A percentile compares a stretch with the other conserved stretches of the same genome.
These are phyloP conservation scores for Trypanosoma boissoni DNA, from an alignment of 208 protist genomes.

Conservation along the genomic window DNA sequence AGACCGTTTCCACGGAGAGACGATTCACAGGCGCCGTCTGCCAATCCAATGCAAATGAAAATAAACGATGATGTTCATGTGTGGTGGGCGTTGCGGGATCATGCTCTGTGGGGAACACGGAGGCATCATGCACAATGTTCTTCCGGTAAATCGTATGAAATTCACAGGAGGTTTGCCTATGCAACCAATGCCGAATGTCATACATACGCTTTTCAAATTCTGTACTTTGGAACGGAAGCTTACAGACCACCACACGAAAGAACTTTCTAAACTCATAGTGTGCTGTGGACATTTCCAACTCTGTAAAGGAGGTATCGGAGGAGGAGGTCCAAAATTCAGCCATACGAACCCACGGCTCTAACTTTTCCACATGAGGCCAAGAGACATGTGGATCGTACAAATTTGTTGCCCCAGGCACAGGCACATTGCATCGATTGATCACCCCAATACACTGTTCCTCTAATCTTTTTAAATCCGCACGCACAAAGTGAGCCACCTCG, in stretches of 20 bases:
- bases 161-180: conserved; percentile 82
- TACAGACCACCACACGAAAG: conserved; percentile 83
- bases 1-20: conserved; percentile 40
- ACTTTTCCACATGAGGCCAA: conserved; percentile 80
- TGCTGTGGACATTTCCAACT: conserved; percentile 87
- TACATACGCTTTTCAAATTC: conserved; percentile 91
- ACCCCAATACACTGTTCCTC: conserved; percentile 80
- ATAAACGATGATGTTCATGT: conserved; percentile 87
- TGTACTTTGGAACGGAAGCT: conserved; percentile 86
- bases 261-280: conserved; percentile 90
- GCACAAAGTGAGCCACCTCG: conserved; percentile 84
- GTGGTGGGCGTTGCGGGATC: conserved; percentile 49
- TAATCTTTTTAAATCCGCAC: conserved; percentile 52
- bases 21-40: conserved; percentile 68
- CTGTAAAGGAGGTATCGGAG: conserved; percentile 80
- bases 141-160: conserved; percentile 83
- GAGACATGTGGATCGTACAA: conserved; percentile 80
- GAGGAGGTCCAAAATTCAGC: conserved; percentile 89
- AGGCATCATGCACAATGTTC: conserved; percentile 82
- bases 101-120: conserved; percentile 80
- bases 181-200: conserved; percentile 85
- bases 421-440: conserved; percentile 82
- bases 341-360: conserved; percentile 87
- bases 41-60: conserved; percentile 90
- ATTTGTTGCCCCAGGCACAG: conserved; percentile 71